Percentiles rank a stretch among this genome's conserved stretches.
Evolutionary conservation across 2,329 filamentous ascomycete species (phyloP).

Genomic region (Pestalotiopsis sp.): DNA sequence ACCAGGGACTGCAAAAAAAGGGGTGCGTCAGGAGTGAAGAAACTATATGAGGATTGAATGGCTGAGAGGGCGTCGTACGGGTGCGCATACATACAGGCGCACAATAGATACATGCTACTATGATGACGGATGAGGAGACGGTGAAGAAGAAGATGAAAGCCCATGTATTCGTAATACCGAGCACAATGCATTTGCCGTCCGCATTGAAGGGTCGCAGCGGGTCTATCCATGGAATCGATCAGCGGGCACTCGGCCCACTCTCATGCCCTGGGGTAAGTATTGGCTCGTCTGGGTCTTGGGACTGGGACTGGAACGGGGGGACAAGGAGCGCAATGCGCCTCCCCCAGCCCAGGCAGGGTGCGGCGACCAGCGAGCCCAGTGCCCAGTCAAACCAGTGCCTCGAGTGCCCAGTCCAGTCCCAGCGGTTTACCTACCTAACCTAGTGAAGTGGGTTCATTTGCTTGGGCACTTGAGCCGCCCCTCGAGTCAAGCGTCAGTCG

Average conservation of each 20-base stretch:
- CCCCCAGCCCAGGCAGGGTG: not conserved
- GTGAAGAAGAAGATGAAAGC: too few relatives aligned
- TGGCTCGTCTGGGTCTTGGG: not conserved
- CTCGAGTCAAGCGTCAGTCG: not conserved
- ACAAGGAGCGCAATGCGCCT: not conserved
- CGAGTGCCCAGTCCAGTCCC: too few relatives aligned
- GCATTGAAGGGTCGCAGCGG: not conserved
- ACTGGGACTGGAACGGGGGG: not conserved
- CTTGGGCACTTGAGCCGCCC: not conserved
- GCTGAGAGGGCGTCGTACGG: too few relatives aligned
- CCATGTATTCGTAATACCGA: not conserved
- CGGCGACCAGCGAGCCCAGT: not conserved
- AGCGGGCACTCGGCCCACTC: not conserved
- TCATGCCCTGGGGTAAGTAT: conserved; percentile 1
- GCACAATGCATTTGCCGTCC: not conserved
- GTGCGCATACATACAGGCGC: too few relatives aligned
- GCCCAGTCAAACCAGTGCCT: not conserved
- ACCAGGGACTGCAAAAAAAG: not conserved
- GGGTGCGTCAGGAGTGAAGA: too few relatives aligned
- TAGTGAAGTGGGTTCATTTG: not conserved
- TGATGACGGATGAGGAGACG: too few relatives aligned
- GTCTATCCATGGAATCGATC: conserved; percentile 1
- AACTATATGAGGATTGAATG: too few relatives aligned
- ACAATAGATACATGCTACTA: too few relatives aligned
- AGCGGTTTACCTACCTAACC: too few relatives aligned